Percentiles rank a stretch among this genome's conserved stretches.
These are phyloP conservation scores for Ascochyta koolunga DNA, from an alignment of 2,329 filamentous ascomycete species.

Conservation along the genomic window DNA sequence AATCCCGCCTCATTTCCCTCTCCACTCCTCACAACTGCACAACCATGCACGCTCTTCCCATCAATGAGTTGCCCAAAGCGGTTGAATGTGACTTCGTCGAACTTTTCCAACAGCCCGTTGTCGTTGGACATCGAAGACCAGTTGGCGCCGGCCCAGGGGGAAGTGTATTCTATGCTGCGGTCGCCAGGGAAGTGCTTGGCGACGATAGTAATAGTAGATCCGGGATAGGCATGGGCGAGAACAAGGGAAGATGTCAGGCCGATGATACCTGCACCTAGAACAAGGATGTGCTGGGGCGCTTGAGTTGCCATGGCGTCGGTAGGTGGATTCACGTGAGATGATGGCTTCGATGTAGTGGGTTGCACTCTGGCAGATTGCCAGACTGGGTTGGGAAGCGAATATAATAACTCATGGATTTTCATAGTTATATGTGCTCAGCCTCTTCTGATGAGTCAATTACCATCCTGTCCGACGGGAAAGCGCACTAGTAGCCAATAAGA, in stretches of 20 bases:
- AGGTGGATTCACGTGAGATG: no score
- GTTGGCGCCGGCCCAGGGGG: constrained; percentile 87
- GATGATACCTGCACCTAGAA: constrained; percentile 65
- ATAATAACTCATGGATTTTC: no score
- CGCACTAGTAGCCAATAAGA: neutral
- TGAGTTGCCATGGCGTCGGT: constrained; percentile 19
- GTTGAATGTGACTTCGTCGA: constrained; percentile 40
- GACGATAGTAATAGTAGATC: constrained; percentile 70
- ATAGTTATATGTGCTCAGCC: no score
- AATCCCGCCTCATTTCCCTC: constrained; percentile 36
- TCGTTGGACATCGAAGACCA: constrained; percentile 63
- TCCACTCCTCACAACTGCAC: constrained; percentile 16
- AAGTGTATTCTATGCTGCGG: constrained; percentile 89
- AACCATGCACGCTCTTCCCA: constrained; percentile 27
- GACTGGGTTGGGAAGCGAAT: neutral
- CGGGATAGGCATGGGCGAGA: constrained; percentile 60
- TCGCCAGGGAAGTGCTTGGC: constrained; percentile 94
- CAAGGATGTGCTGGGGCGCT: constrained; percentile 26
- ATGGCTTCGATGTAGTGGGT: no score
- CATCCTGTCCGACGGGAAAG: constrained; percentile 15
- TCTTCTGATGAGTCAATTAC: no score
- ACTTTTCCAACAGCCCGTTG: constrained; percentile 40
- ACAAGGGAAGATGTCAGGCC: constrained; percentile 70
- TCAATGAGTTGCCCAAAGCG: constrained; percentile 37
- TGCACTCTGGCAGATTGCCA: no score